A percentile compares a stretch with the other conserved stretches of the same genome.
Evolutionary conservation across 768 basidiomycete species (phyloP).

Genomic region (Cystobasidium ongulense): DNA sequence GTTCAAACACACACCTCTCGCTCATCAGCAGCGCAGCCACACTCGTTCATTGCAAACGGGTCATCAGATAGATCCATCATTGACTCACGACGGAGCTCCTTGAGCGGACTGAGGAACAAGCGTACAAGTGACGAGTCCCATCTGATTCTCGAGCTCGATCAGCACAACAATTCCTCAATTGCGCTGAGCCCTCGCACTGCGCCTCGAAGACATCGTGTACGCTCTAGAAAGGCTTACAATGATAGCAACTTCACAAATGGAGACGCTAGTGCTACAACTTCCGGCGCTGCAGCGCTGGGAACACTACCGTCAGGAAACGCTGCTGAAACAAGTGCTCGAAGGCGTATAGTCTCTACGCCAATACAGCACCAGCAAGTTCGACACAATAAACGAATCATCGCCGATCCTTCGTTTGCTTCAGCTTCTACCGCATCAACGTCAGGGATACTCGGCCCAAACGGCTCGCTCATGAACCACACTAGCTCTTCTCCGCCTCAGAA

Average conservation of each 20-base stretch:
- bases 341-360: conserved; percentile 13
- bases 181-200: conserved; percentile 6
- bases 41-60: neutral
- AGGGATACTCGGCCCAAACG: conserved; percentile 15
- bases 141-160: conserved; percentile 19
- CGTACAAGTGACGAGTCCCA: neutral
- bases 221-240: neutral
- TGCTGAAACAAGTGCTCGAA: neutral
- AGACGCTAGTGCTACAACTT: neutral
- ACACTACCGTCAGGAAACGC: neutral
- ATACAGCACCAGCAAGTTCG: neutral
- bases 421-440: conserved; percentile 14
- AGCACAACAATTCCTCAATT: conserved; percentile 24
- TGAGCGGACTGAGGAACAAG: neutral
- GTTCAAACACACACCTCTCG: neutral
- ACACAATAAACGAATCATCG: neutral
- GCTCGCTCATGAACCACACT: neutral
- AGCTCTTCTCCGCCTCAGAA: neutral
- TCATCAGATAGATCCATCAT: neutral
- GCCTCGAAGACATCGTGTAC: neutral
- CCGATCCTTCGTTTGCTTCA: neutral
- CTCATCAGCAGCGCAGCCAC: neutral
- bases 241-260: neutral
- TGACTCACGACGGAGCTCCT: neutral
- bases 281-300: neutral